These are phyloP conservation scores for Candida pseudofarinosa DNA, from an alignment of 805 yeast species.

Conservation along the genomic window DNA sequence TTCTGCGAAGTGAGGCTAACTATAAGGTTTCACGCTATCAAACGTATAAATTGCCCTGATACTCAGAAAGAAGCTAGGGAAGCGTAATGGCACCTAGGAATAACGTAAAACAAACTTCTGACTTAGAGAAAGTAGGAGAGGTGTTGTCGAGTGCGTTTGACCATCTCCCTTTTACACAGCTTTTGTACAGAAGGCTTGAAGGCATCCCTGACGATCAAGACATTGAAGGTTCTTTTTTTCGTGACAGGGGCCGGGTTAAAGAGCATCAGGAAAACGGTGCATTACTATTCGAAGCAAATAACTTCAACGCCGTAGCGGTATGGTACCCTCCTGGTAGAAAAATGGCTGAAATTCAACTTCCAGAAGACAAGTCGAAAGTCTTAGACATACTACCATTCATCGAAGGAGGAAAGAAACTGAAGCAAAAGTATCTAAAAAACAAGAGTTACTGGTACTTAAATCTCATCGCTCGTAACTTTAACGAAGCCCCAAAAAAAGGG, in stretches of 20 bases:
- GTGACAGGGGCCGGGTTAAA: background rate
- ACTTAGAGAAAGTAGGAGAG: slow-evolving; percentile 3
- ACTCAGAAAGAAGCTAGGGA: too few relatives aligned
- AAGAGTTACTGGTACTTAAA: slow-evolving; percentile 7
- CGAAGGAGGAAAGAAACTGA: too few relatives aligned
- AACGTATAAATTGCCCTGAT: too few relatives aligned
- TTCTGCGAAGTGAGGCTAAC: too few relatives aligned
- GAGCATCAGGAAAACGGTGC: slow-evolving; percentile 4
- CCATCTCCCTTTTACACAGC: background rate
- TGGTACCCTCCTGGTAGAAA: slow-evolving; percentile 9
- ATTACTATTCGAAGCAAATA: slow-evolving; percentile 2
- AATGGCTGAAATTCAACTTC: background rate
- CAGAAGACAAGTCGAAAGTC: background rate
- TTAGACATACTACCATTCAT: background rate
- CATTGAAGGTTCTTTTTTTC: slow-evolving; percentile 1
- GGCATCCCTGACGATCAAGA: background rate
- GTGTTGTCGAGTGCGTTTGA: slow-evolving; percentile 3
- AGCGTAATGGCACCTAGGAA: background rate
- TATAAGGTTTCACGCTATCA: too few relatives aligned
- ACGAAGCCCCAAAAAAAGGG: slow-evolving; percentile 5
- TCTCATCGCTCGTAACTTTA: slow-evolving; percentile 5
- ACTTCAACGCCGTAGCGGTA: slow-evolving; percentile 7
- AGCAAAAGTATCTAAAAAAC: slow-evolving; percentile 2
- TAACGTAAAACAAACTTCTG: slow-evolving; percentile 1
- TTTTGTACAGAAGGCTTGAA: slow-evolving; percentile 1